phyloP scores from a whole-genome alignment of 2,329 filamentous ascomycete species.

The Trichoderma sp. region DNA sequence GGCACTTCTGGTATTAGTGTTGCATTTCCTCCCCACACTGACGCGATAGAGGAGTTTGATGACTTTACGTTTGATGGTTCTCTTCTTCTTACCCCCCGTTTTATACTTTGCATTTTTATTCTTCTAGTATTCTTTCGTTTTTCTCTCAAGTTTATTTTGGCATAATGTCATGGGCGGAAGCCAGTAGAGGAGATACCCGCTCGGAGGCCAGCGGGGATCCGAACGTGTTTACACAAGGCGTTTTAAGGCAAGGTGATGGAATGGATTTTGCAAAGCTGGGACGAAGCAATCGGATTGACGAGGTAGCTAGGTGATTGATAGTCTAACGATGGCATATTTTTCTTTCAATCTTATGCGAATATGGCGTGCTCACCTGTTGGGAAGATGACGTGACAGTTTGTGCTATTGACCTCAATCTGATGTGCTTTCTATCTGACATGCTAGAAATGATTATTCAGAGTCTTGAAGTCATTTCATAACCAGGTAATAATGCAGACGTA shows the following conservation, averaged over 20 bases:
- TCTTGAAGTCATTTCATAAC: not conserved
- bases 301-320: not conserved
- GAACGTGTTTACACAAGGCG: slow-evolving; percentile 15
- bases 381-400: slow-evolving; percentile 7
- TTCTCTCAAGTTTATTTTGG: slow-evolving; percentile 11
- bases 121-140: not conserved
- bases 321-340: slow-evolving; percentile 3
- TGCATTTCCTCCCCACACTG: slow-evolving; percentile 26
- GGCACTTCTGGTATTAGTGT: slow-evolving; percentile 25
- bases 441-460: not conserved
- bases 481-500: not conserved
- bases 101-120: not conserved
- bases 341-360: slow-evolving; percentile 6
- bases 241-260: slow-evolving; percentile 2
- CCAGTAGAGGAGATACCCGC: slow-evolving; percentile 14
- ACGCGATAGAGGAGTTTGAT: slow-evolving; percentile 30
- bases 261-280: slow-evolving; percentile 1
- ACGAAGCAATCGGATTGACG: not conserved
- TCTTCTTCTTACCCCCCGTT: slow-evolving; percentile 14
- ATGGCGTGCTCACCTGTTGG: slow-evolving; percentile 11
- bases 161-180: slow-evolving; percentile 24
- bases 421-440: not conserved
- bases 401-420: not conserved
- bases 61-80: slow-evolving; percentile 25
- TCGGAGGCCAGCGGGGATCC: slow-evolving; percentile 21